phyloP scores from a whole-genome alignment of 2,329 filamentous ascomycete genomes.

The Endothia cerciana region DNA sequence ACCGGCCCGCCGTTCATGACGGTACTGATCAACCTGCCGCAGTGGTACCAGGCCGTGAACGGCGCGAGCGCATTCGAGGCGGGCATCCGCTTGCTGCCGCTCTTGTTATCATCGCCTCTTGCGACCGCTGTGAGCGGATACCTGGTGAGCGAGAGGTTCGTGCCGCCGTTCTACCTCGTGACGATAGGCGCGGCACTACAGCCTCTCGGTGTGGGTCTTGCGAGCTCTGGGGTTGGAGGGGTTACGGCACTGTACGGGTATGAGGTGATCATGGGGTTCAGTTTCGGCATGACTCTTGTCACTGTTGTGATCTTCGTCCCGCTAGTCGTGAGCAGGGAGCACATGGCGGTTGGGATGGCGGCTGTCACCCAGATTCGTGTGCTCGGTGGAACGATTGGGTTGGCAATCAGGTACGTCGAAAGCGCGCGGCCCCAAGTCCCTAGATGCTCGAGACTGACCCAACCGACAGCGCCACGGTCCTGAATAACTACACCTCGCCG shows the following conservation, averaged over 20 bases:
- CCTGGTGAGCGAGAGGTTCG: slow-evolving; percentile 35
- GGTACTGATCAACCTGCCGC: slow-evolving; percentile 42
- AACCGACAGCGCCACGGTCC: slow-evolving; percentile 30
- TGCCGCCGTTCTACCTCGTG: slow-evolving; percentile 39
- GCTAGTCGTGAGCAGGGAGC: slow-evolving; percentile 37
- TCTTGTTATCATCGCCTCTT: slow-evolving; percentile 40
- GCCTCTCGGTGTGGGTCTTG: slow-evolving; percentile 40
- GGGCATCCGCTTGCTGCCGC: slow-evolving; percentile 40
- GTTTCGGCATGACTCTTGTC: slow-evolving; percentile 41
- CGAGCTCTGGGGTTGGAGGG: slow-evolving; percentile 33
- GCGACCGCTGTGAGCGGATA: slow-evolving; percentile 38
- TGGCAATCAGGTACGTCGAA: slow-evolving; percentile 1
- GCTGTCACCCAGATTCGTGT: slow-evolving; percentile 44
- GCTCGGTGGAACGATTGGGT: slow-evolving; percentile 29
- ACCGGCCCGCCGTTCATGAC: slow-evolving; percentile 42
- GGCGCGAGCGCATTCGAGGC: slow-evolving; percentile 37
- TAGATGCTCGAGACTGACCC: slow-evolving; percentile 19
- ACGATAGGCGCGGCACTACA: slow-evolving; percentile 37
- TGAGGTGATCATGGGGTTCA: slow-evolving; percentile 42
- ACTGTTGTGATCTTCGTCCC: slow-evolving; percentile 39
- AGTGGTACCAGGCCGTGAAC: slow-evolving; percentile 42
- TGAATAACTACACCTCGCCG: slow-evolving; percentile 29
- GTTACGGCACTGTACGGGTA: slow-evolving; percentile 38
- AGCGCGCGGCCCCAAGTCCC: slow-evolving; percentile 2
- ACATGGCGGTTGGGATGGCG: slow-evolving; percentile 42